Percentiles rank a stretch among this genome's conserved stretches.
These are phyloP conservation scores for Verticillium dahliae DNA, from an alignment of 2,329 filamentous ascomycete species.

Conservation along the genomic window DNA sequence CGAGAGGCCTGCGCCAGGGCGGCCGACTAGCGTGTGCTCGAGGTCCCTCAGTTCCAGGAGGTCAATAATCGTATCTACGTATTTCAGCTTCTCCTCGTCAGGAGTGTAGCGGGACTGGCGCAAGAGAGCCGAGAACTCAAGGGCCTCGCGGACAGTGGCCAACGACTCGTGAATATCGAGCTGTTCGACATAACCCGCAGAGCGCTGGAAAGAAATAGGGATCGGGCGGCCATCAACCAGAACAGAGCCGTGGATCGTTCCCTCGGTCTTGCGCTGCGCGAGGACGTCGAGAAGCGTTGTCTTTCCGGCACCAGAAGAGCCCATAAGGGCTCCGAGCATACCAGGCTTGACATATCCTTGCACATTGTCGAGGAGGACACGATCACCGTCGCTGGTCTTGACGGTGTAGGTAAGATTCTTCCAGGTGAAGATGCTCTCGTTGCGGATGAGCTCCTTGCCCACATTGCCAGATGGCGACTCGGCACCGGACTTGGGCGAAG, in stretches of 20 bases:
- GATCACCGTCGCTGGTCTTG: constrained; percentile 33
- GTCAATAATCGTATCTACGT: constrained; percentile 60
- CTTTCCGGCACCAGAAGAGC: constrained; percentile 23
- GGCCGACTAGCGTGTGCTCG: constrained; percentile 53
- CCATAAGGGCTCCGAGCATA: constrained; percentile 57
- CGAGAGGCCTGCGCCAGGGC: constrained; percentile 34
- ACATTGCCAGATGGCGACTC: background rate
- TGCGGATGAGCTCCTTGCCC: background rate
- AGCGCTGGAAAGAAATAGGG: constrained; percentile 3
- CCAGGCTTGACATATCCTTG: constrained; percentile 67
- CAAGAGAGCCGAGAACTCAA: constrained; percentile 60
- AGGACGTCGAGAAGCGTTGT: constrained; percentile 54
- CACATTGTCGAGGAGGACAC: constrained; percentile 53
- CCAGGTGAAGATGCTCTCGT: constrained; percentile 5
- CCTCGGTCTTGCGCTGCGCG: constrained; percentile 47
- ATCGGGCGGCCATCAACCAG: constrained; percentile 6
- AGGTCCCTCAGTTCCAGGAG: constrained; percentile 58
- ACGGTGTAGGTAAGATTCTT: constrained; percentile 6
- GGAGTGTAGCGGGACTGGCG: constrained; percentile 50
- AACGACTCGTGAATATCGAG: constrained; percentile 40
- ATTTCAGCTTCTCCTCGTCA: constrained; percentile 54
- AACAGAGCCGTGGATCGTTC: constrained; percentile 12
- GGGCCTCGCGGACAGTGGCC: constrained; percentile 58
- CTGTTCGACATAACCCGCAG: constrained; percentile 14
- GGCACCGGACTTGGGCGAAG: background rate